Conservation (phyloP, 768 basidiomycete species). For the Amanita rimosa region DNA sequence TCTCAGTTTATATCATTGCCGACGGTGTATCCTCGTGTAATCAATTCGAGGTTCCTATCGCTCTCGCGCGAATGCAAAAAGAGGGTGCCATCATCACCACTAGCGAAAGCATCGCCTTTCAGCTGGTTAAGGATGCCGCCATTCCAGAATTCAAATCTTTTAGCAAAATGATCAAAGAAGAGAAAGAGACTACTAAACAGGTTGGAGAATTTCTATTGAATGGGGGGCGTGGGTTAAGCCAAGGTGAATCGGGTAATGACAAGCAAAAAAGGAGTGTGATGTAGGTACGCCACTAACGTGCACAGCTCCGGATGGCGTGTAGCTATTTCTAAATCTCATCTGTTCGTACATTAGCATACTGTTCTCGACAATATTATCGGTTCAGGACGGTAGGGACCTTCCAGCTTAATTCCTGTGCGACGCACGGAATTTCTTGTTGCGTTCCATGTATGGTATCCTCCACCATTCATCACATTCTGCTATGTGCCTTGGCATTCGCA, state of each 20-base stretch:
- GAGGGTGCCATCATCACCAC: slow-evolving; percentile 73
- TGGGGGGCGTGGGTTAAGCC: background rate
- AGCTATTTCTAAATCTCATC: too few species aligned
- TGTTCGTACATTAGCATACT: too few species aligned
- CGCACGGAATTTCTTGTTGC: too few species aligned
- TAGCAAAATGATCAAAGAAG: slow-evolving; percentile 64
- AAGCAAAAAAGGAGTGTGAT: background rate
- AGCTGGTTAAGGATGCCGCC: slow-evolving; percentile 57
- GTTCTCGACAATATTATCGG: too few species aligned
- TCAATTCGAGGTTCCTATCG: slow-evolving; percentile 67
- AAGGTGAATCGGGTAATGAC: background rate
- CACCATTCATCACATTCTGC: background rate
- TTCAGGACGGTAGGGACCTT: too few species aligned
- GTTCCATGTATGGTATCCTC: background rate
- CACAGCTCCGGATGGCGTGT: background rate
- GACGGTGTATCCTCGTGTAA: slow-evolving; percentile 83
- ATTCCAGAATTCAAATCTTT: slow-evolving; percentile 62
- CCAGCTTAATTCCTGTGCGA: too few species aligned
- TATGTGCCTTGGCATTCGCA: background rate
- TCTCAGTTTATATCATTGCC: slow-evolving; percentile 57
- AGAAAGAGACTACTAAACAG: slow-evolving; percentile 48
- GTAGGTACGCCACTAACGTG: background rate
- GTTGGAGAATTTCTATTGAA: slow-evolving; percentile 17
- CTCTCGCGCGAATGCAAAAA: slow-evolving; percentile 55
- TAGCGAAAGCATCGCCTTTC: slow-evolving; percentile 73